phyloP scores from a whole-genome alignment of 768 basidiomycete species.

The Leccinum longicurvipes region DNA sequence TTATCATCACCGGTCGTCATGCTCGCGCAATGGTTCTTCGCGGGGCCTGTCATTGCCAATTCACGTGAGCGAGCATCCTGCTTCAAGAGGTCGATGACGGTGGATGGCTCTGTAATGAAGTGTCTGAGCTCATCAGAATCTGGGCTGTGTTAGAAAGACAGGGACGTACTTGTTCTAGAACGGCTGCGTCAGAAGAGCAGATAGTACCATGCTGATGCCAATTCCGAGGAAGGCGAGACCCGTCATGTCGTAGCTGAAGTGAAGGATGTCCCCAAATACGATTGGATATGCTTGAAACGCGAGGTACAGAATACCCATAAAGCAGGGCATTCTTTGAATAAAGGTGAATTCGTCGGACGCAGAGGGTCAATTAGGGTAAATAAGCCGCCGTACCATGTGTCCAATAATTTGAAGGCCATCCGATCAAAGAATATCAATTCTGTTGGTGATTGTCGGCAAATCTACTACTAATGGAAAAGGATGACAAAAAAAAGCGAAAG shows the following conservation, averaged over 20 bases:
- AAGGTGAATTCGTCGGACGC: neutral
- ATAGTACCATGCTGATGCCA: constrained; percentile 46
- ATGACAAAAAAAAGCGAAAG: neutral
- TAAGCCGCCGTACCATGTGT: constrained; percentile 52
- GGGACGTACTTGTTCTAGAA: constrained; percentile 41
- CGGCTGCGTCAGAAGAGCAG: constrained; percentile 37
- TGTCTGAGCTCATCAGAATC: constrained; percentile 27
- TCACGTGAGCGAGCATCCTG: too few relatives aligned
- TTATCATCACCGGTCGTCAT: neutral
- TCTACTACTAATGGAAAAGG: too few relatives aligned
- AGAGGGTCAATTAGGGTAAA: neutral
- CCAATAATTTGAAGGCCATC: constrained; percentile 75
- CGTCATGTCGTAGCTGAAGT: constrained; percentile 50
- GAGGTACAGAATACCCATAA: constrained; percentile 46
- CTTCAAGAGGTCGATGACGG: too few relatives aligned
- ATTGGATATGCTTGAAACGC: constrained; percentile 57
- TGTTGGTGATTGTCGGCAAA: constrained; percentile 19
- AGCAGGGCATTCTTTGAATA: constrained; percentile 35
- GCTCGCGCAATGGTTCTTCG: neutral
- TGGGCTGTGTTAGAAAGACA: neutral
- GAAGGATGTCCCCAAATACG: constrained; percentile 46
- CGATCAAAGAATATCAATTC: constrained; percentile 62
- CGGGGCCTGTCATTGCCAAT: too few relatives aligned
- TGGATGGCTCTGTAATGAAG: too few relatives aligned
- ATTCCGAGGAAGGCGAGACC: constrained; percentile 52